These are phyloP conservation scores for Xylaria sp. DNA, from an alignment of 2,329 filamentous ascomycete species.

Conservation along the genomic window DNA sequence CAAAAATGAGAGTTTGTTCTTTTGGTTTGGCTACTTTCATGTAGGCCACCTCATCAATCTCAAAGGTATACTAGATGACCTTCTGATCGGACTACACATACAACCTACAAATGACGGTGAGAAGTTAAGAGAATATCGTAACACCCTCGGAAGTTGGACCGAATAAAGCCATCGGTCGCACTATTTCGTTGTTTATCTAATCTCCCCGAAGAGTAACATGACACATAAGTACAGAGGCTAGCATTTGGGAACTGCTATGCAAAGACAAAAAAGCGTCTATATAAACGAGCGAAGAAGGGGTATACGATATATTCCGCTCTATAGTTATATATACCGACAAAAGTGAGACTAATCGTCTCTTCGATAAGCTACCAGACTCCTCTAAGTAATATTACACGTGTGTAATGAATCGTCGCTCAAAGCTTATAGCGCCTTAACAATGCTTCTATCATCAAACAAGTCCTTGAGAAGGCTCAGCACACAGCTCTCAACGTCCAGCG, in stretches of 20 bases:
- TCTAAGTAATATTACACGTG: conserved; percentile 30
- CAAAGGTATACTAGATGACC: background rate
- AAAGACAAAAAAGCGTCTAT: background rate
- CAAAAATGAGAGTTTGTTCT: background rate
- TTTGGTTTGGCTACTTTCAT: too few relatives aligned
- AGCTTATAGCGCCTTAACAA: conserved; percentile 66
- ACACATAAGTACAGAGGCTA: background rate
- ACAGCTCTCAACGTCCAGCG: conserved; percentile 72
- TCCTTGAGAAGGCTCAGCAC: conserved; percentile 73
- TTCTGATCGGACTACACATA: background rate
- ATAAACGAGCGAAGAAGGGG: background rate
- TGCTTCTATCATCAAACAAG: conserved; percentile 80
- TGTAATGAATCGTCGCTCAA: conserved; percentile 3
- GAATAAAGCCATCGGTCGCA: background rate
- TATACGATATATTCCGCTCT: background rate
- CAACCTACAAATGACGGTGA: background rate
- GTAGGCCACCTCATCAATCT: background rate
- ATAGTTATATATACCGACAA: background rate
- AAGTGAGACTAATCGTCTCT: background rate
- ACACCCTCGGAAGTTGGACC: background rate
- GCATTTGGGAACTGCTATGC: background rate
- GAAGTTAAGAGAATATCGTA: background rate
- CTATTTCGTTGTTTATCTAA: background rate
- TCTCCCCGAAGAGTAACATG: background rate
- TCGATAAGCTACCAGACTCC: background rate